A percentile compares a stretch with the other conserved stretches of the same genome.
Conservation (phyloP, 805 yeast genomes). For the Candida multigemmis region DNA sequence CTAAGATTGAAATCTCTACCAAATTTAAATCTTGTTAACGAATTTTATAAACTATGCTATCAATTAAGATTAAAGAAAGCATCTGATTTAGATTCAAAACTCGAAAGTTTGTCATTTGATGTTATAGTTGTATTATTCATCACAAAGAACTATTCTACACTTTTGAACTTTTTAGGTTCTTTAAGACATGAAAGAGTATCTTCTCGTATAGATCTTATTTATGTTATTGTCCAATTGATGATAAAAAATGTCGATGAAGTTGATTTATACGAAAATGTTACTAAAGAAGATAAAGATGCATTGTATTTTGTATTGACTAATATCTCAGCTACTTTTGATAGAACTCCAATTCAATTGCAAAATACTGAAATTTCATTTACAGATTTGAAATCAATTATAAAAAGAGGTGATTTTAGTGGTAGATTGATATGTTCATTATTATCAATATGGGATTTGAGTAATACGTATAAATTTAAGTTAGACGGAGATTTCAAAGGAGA, state of each 20-base stretch:
- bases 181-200: too few species aligned
- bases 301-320: slow-evolving; percentile 1
- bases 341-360: not conserved
- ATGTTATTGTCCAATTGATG: too few species aligned
- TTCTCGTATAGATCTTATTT: too few species aligned
- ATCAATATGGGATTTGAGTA: slow-evolving; percentile 27
- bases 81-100: slow-evolving; percentile 5
- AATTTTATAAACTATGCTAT: slow-evolving; percentile 33
- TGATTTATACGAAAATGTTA: slow-evolving; percentile 1
- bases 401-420: slow-evolving; percentile 13
- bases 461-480: slow-evolving; percentile 7
- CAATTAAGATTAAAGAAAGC: slow-evolving; percentile 19
- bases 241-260: slow-evolving; percentile 2
- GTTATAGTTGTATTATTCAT: slow-evolving; percentile 18
- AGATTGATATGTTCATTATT: slow-evolving; percentile 24
- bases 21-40: slow-evolving; percentile 32
- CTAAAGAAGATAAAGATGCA: not conserved
- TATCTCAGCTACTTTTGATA: not conserved
- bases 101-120: slow-evolving; percentile 23
- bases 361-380: slow-evolving; percentile 5
- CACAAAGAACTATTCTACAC: slow-evolving; percentile 19
- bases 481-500: too few species aligned
- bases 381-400: slow-evolving; percentile 7
- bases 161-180: slow-evolving; percentile 16
- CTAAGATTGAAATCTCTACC: slow-evolving; percentile 35